Base-by-base conservation (phyloP, 2,329 filamentous ascomycete genomes). In the Epichloe typhina region DNA sequence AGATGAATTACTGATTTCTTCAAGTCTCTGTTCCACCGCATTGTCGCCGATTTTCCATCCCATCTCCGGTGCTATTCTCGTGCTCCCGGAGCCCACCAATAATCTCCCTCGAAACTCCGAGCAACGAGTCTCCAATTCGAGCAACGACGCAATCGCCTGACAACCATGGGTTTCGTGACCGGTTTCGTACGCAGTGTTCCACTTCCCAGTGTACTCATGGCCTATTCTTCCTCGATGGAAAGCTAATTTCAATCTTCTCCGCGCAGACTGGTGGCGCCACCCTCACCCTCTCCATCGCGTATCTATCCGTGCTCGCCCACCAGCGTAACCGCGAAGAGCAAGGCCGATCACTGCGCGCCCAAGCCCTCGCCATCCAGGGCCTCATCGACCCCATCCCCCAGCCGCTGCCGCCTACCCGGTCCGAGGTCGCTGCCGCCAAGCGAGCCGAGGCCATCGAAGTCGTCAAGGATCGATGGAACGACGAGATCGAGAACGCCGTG, bases 401-500 rank as follows among this genome's bases (percentile, higher is more conserved):
- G 9, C 68, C 69, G 8, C 70, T 73, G 11, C 72, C 71, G 2
- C 75, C 73, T 11, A 73, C 73, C 9, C 69, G 76, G 43, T 69
- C 73, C 42, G 74, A 79, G 59, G 64, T 72, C 39, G 72, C 74
- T 45, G 69, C 72, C 38, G 66, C 75, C 48, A 71, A 77, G 57
- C 71, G 76, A 54, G 72, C 75, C 31, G 73, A 74, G 46, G 69
- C 86, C 47, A 63, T 81, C 50, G 84, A 89, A 62, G 71, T 79
- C 37, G 74, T 83, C 59, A 91, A 91, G 71, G 83, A 86, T 60
- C 73, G 79, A 53, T 91, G 86, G 86, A 91, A 93, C 65, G 67
- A 75, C 47, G 86, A 91, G 66, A 67, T 91, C 37, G 77, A 84
- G 64, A 72, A 73, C 54, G 74, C 83, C 48, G 83, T 85, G 50